Conservation (phyloP, 106 monocot genomes). For the Dactylorhiza incarnata region DNA sequence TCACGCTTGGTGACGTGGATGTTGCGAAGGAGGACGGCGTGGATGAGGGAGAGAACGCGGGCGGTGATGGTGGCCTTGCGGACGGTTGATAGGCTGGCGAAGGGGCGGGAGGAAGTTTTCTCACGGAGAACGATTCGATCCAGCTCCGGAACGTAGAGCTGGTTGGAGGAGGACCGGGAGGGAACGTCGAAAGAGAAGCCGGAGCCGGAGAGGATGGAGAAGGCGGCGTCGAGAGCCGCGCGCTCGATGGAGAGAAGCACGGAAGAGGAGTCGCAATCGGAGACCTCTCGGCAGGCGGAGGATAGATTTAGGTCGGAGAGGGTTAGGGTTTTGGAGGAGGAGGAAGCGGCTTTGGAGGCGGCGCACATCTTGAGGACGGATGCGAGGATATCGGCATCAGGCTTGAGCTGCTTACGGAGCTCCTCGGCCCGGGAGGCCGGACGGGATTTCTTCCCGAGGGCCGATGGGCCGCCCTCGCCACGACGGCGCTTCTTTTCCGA, state of each 20-base stretch:
- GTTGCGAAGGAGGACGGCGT: conserved; percentile 53
- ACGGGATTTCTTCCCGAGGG: neutral
- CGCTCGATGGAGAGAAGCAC: conserved; percentile 44
- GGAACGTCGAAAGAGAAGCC: conserved; percentile 91
- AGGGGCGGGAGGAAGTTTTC: conserved; percentile 55
- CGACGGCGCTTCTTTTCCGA: conserved; percentile 87
- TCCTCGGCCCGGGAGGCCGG: conserved; percentile 35
- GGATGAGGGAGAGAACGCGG: conserved; percentile 68
- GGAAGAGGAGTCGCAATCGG: conserved; percentile 37
- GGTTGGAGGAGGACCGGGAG: conserved; percentile 73
- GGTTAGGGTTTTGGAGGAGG: conserved; percentile 25
- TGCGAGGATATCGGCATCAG: conserved; percentile 68
- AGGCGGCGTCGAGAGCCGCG: conserved; percentile 31
- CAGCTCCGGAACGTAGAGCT: conserved; percentile 81
- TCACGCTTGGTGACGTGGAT: conserved; percentile 99
- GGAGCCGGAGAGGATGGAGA: conserved; percentile 40
- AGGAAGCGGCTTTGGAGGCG: conserved; percentile 12
- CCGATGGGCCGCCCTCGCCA: conserved; percentile 4
- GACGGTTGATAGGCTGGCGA: conserved; percentile 79
- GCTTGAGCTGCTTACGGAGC: conserved; percentile 49
- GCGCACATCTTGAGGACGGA: conserved; percentile 35
- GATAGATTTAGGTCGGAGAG: conserved; percentile 41
- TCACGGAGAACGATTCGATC: conserved; percentile 88
- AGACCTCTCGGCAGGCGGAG: conserved; percentile 50
- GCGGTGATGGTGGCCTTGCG: conserved; percentile 86